phyloP scores from a whole-genome alignment of 106 monocot genomes.

The Allium cepa region DNA sequence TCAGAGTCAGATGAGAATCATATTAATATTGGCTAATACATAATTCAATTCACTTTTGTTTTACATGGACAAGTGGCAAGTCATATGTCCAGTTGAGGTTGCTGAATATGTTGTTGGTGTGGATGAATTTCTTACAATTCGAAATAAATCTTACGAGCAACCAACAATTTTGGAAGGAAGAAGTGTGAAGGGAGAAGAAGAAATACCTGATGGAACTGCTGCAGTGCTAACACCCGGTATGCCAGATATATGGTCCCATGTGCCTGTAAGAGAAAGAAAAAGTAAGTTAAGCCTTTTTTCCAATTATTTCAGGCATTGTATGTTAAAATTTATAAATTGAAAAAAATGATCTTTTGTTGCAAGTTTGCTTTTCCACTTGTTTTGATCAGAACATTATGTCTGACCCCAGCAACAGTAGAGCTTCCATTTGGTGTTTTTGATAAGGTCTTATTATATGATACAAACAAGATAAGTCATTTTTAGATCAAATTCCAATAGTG shows the following conservation, averaged over 20 bases:
- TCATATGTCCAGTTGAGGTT: conserved; percentile 93
- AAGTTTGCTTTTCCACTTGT: conserved; percentile 97
- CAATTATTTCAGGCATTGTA: background rate
- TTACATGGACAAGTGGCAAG: conserved; percentile 64
- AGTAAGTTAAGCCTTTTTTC: conserved; percentile 51
- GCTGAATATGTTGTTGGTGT: too few relatives aligned
- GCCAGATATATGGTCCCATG: conserved; percentile 99
- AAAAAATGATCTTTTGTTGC: background rate
- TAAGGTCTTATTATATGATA: conserved; percentile 64
- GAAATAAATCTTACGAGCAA: conserved; percentile 58
- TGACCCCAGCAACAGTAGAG: conserved; percentile 88
- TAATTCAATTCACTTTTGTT: conserved; percentile 4
- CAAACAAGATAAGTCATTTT: conserved; percentile 85
- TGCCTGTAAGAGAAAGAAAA: conserved; percentile 93
- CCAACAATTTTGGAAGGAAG: conserved; percentile 88
- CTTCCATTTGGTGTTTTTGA: conserved; percentile 99
- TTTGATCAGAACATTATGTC: conserved; percentile 67
- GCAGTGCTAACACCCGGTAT: conserved; percentile 94
- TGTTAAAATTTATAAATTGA: background rate
- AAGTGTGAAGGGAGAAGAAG: conserved; percentile 92
- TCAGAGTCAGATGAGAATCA: background rate
- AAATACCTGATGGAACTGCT: conserved; percentile 93
- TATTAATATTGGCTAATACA: too few relatives aligned
- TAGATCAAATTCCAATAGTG: conserved; percentile 91
- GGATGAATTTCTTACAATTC: conserved; percentile 72